Base-by-base conservation (phyloP, 345 rosid genomes). In the Citrus mangshanensis region DNA sequence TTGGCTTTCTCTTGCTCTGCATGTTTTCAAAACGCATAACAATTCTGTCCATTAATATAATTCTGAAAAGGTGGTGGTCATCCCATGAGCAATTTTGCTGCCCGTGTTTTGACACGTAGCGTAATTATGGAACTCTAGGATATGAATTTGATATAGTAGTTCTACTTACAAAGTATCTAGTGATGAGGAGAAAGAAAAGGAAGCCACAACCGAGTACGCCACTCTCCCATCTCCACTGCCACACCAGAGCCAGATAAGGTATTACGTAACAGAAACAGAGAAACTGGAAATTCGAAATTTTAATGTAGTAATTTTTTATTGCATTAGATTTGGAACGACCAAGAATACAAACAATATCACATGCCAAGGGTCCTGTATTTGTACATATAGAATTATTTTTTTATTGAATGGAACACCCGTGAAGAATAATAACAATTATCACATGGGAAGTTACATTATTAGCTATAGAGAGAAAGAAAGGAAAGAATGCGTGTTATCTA, bases 191-290 rank as follows among this genome's bases (percentile, higher is more conserved):
- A 83, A 92, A 93, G 85, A 93, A 85, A 27, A 95, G 92, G 83
- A 95, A 95, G 82, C 91, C 81, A 70, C 86, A 83, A 25, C 98
- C 98, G 79, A 95, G 74, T 18, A 93, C 83, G 2, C 85, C 92
- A 84, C 95, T 92, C 82, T 95, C 97, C 98, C 98, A 95, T 86
- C 92, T 84, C 98, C 98, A 95, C 98, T 95, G 97, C 51, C 51
- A 83, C 68, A 81, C 28, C 54, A 60, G 35, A 1, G 72, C 73
- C 51, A 81, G 66, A 64, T 64, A 1, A 63, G 22, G 18, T 25
- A 46, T 46, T 46, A 46, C 1, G 13, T 18, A 54, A 2, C 58
- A 54, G 21, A 54, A 54, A 54, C 7, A 18, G 58, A 54, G 22
- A 54, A 18, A 54, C 58, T 4, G 22, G 19, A 18, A 16, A 13